phyloP scores from a whole-genome alignment of 2,329 filamentous ascomycete genomes.

The Sarocladiaceae sp. region DNA sequence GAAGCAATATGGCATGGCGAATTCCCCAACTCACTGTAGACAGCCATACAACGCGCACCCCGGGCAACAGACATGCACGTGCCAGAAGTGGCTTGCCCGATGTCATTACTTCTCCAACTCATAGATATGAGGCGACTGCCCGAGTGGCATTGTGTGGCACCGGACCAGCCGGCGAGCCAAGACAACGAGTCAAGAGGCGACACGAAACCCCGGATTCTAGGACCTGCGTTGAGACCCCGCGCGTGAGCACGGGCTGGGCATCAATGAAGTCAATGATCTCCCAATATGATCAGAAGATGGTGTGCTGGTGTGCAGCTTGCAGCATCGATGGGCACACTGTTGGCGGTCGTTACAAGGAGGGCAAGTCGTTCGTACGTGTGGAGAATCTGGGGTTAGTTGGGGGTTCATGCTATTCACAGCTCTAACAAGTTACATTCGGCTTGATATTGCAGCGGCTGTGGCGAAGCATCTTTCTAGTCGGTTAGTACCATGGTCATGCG shows the following conservation, averaged over 20 bases:
- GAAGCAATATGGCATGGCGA: no score
- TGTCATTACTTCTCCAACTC: no score
- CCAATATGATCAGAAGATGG: background rate
- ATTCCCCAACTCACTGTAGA: no score
- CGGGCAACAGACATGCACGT: no score
- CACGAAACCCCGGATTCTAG: background rate
- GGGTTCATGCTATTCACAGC: background rate
- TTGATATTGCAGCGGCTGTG: no score
- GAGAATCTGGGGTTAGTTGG: conserved; percentile 7
- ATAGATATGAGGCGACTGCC: no score
- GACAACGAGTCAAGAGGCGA: background rate
- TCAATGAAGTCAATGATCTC: conserved; percentile 1
- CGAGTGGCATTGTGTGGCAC: conserved; percentile 1
- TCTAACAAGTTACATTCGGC: background rate
- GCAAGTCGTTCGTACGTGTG: conserved; percentile 1
- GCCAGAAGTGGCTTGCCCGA: no score
- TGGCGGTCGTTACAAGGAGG: background rate
- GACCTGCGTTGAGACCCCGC: background rate
- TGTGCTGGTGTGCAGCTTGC: conserved; percentile 7
- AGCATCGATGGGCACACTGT: conserved; percentile 4
- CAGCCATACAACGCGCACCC: no score
- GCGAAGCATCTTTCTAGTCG: no score
- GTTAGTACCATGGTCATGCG: no score
- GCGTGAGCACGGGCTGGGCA: conserved; percentile 6
- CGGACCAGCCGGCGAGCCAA: background rate